These are phyloP conservation scores for Lignosus rhinocerotis DNA, from an alignment of 1,284 basidiomycete species.

Conservation along the genomic window DNA sequence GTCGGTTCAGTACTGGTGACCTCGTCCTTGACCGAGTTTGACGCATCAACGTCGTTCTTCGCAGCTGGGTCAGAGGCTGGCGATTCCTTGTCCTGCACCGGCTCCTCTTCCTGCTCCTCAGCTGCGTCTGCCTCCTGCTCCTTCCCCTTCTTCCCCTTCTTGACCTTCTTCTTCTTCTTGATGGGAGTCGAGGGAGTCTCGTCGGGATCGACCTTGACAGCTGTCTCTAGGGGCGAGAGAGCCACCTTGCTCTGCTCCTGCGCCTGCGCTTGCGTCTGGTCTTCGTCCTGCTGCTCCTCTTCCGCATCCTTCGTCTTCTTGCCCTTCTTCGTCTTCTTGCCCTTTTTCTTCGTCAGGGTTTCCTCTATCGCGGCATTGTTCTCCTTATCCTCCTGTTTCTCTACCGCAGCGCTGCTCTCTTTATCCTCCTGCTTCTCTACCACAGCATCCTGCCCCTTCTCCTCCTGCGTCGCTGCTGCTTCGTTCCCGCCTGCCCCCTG, in stretches of 20 bases:
- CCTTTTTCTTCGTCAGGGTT: not conserved
- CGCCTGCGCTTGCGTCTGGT: not conserved
- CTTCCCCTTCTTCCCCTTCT: conserved; percentile 1
- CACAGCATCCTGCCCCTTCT: not conserved
- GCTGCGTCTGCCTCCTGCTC: conserved; percentile 3
- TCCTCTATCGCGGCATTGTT: not conserved
- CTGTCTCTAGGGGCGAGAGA: not conserved
- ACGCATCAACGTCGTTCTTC: not conserved
- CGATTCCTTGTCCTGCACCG: conserved; percentile 1
- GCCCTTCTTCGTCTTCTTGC: conserved; percentile 1
- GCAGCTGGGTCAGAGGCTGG: not conserved
- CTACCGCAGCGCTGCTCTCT: not conserved
- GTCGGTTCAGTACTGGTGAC: not conserved
- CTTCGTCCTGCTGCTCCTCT: not conserved
- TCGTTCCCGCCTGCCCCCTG: conserved; percentile 1
- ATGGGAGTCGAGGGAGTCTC: not conserved
- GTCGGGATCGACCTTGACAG: not conserved
- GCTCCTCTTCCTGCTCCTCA: not conserved
- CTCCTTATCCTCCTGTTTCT: not conserved
- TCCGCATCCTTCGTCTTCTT: conserved; percentile 2
- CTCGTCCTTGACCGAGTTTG: not conserved
- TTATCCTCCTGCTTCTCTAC: not conserved
- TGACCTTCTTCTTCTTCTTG: conserved; percentile 7
- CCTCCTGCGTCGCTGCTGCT: not conserved
- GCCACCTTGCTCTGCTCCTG: not conserved